Percentiles rank a stretch among this genome's conserved stretches.
Conservation (phyloP, 768 basidiomycete species). For the Tylopilus rubrobrunneus region DNA sequence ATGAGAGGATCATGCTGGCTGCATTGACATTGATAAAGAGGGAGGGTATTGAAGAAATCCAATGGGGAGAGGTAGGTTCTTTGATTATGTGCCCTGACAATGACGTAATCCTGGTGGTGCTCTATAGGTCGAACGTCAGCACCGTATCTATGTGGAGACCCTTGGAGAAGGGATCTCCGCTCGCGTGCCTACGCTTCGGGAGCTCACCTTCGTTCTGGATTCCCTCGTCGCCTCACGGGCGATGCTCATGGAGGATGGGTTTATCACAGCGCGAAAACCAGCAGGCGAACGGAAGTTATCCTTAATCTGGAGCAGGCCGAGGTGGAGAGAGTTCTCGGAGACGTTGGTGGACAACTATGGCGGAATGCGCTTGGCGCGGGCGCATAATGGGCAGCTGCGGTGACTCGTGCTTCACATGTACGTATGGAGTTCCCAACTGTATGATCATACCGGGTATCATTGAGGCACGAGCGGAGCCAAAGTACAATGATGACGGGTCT, state of each 20-base stretch:
- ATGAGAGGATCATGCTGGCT: conserved; percentile 85
- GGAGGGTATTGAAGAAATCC: conserved; percentile 84
- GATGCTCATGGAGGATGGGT: conserved; percentile 65
- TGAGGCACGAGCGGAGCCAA: too few species aligned
- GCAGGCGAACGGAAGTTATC: conserved; percentile 67
- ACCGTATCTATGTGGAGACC: conserved; percentile 62
- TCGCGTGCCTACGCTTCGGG: conserved; percentile 54
- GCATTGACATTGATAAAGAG: conserved; percentile 77
- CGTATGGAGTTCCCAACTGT: neutral
- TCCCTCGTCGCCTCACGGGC: conserved; percentile 77
- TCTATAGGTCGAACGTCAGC: conserved; percentile 68
- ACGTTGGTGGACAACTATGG: conserved; percentile 71
- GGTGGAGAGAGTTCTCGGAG: conserved; percentile 80
- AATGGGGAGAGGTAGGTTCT: conserved; percentile 69
- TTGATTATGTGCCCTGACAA: neutral
- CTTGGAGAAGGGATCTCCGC: conserved; percentile 58
- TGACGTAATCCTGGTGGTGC: neutral
- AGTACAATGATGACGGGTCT: too few species aligned
- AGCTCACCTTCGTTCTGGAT: conserved; percentile 68
- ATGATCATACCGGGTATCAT: neutral
- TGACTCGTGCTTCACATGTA: neutral
- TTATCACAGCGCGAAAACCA: conserved; percentile 48
- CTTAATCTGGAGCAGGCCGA: conserved; percentile 84
- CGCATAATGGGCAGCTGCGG: conserved; percentile 2
- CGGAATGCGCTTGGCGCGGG: conserved; percentile 41